Conservation (phyloP, 73 alveolate genomes). For the Tetrahymena thermophila region DNA sequence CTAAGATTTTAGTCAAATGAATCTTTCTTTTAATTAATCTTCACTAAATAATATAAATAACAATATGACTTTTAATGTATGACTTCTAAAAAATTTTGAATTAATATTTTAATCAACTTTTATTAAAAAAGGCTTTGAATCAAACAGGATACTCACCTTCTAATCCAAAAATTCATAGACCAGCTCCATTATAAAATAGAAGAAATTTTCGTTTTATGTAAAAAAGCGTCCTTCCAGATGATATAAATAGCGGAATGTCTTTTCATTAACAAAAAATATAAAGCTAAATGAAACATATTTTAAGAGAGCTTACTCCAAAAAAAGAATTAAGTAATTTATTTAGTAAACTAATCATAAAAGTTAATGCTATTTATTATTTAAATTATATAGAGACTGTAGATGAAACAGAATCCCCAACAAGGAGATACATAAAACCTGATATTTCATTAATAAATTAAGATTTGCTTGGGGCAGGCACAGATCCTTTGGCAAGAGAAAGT, state of each 20-base stretch:
- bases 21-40: not conserved
- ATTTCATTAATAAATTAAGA: not conserved
- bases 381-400: not conserved
- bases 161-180: not conserved
- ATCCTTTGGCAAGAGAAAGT: constrained; percentile 19
- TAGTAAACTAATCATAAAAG: not conserved
- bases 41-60: not conserved
- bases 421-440: not conserved
- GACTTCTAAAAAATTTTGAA: not conserved
- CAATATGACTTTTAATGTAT: not conserved
- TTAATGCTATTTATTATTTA: not conserved
- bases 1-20: not conserved
- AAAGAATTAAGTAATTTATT: not conserved
- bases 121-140: not conserved
- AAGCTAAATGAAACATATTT: not conserved
- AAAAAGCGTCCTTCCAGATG: not conserved
- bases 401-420: not conserved
- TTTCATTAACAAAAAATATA: not conserved
- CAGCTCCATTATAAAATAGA: not conserved
- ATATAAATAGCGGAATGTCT: not conserved
- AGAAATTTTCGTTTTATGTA: not conserved
- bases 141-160: not conserved
- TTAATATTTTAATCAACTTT: not conserved
- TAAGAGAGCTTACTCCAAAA: not conserved
- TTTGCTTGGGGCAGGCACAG: constrained; percentile 37